Evolutionary conservation across 2,329 filamentous ascomycete species (phyloP).

Genomic region (Spiromastix sp.): DNA sequence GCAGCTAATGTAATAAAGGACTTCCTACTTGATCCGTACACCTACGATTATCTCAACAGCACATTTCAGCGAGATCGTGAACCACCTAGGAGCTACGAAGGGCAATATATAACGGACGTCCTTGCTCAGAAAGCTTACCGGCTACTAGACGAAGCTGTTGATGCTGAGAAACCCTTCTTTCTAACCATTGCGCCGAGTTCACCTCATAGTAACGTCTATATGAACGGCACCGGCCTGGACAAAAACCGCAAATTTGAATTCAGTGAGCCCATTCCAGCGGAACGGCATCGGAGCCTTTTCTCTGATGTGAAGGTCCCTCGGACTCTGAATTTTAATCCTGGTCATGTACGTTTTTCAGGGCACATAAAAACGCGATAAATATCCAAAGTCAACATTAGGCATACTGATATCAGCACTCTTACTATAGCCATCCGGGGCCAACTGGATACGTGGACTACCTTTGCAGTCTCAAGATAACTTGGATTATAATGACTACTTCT

Average conservation of each 20-base stretch:
- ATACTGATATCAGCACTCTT: no score
- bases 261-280: no score
- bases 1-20: no score
- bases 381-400: no score
- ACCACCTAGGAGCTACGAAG: slow-evolving; percentile 42
- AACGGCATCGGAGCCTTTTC: no score
- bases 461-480: slow-evolving; percentile 36
- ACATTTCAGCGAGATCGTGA: slow-evolving; percentile 50
- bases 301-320: slow-evolving; percentile 47
- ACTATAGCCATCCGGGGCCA: no score
- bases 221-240: slow-evolving; percentile 11
- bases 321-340: slow-evolving; percentile 55
- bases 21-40: slow-evolving; percentile 56
- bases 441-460: slow-evolving; percentile 36
- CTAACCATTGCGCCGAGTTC: slow-evolving; percentile 54
- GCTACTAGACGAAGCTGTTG: slow-evolving; percentile 49
- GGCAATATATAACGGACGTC: slow-evolving; percentile 50
- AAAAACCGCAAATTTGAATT: no score
- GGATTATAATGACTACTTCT: slow-evolving; percentile 44
- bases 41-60: slow-evolving; percentile 55
- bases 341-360: no score
- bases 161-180: slow-evolving; percentile 51
- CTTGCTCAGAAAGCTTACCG: slow-evolving; percentile 46
- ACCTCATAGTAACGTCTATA: slow-evolving; percentile 45
- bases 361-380: no score